phyloP scores from a whole-genome alignment of 2,329 filamentous ascomycete genomes.

The Pseudogymnoascus sp. region DNA sequence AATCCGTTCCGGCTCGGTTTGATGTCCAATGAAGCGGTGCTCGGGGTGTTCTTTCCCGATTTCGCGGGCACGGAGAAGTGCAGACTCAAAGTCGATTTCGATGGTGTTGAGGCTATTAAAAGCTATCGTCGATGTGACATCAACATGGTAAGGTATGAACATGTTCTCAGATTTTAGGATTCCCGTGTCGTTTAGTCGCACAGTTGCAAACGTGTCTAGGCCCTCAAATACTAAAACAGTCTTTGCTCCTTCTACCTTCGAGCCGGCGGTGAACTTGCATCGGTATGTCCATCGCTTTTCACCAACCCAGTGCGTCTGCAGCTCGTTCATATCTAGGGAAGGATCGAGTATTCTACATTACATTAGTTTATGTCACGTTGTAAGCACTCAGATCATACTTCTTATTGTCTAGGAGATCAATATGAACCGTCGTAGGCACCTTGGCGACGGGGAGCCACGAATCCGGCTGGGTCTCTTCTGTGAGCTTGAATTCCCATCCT shows the following conservation, averaged over 20 bases:
- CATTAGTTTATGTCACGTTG: background rate
- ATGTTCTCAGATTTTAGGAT: slow-evolving; percentile 57
- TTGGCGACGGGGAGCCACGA: slow-evolving; percentile 5
- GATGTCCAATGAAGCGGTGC: slow-evolving; percentile 37
- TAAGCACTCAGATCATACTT: background rate
- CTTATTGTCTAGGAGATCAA: slow-evolving; percentile 13
- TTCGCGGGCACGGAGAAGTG: slow-evolving; percentile 37
- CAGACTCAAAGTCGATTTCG: slow-evolving; percentile 51
- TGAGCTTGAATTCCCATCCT: background rate
- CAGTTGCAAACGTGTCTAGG: slow-evolving; percentile 57
- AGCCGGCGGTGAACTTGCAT: slow-evolving; percentile 13
- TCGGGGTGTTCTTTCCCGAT: slow-evolving; percentile 37
- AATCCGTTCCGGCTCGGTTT: slow-evolving; percentile 30
- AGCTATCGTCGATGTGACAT: slow-evolving; percentile 39
- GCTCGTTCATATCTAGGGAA: slow-evolving; percentile 45
- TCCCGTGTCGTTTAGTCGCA: slow-evolving; percentile 46
- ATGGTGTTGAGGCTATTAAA: slow-evolving; percentile 38
- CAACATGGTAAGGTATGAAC: slow-evolving; percentile 53
- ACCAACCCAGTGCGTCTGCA: slow-evolving; percentile 43
- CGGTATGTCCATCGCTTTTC: slow-evolving; percentile 42
- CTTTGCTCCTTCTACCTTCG: slow-evolving; percentile 24
- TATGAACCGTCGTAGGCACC: slow-evolving; percentile 13
- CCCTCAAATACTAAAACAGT: slow-evolving; percentile 55
- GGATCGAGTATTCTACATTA: slow-evolving; percentile 38
- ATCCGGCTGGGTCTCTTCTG: background rate